Evolutionary conservation across 257 asterid genomes (phyloP).

Genomic region (Salvia miltiorrhiza): DNA sequence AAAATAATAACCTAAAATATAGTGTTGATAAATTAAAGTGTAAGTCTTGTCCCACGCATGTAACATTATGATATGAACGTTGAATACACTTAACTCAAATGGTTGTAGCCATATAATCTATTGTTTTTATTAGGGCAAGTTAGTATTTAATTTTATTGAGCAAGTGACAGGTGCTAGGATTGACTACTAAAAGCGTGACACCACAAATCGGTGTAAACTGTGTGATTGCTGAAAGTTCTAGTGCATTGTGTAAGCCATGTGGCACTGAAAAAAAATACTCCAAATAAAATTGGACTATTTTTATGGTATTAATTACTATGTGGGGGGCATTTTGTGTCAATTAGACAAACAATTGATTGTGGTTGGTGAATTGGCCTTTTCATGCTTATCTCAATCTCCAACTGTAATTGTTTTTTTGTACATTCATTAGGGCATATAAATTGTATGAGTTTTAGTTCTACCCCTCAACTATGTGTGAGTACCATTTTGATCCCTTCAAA

Average conservation of each 20-base stretch:
- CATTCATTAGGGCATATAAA: not conserved
- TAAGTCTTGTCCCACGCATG: too few relatives aligned
- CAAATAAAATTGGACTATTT: not conserved
- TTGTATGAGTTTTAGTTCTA: not conserved
- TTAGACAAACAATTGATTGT: conserved; percentile 13
- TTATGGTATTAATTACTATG: not conserved
- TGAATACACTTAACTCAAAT: too few relatives aligned
- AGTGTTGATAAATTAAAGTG: too few relatives aligned
- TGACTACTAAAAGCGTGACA: conserved; percentile 23
- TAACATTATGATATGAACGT: too few relatives aligned
- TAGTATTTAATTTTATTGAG: conserved; percentile 1
- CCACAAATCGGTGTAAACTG: conserved; percentile 22
- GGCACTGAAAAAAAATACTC: not conserved
- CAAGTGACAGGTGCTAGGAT: conserved; percentile 6
- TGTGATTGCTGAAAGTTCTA: not conserved
- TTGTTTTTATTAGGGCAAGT: not conserved
- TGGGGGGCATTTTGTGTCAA: conserved; percentile 9
- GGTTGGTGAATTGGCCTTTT: conserved; percentile 31
- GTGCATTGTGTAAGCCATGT: conserved; percentile 17
- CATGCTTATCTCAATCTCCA: conserved; percentile 24
- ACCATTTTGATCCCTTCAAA: not conserved
- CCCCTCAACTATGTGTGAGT: not conserved
- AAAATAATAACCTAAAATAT: too few relatives aligned
- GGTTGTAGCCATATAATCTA: not conserved
- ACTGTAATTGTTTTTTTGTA: not conserved